Evolutionary conservation across 1,139 yeast species (phyloP), one percentile per base, ranked within the genome.

Genomic region (Suhomyces bolitotheri): DNA sequence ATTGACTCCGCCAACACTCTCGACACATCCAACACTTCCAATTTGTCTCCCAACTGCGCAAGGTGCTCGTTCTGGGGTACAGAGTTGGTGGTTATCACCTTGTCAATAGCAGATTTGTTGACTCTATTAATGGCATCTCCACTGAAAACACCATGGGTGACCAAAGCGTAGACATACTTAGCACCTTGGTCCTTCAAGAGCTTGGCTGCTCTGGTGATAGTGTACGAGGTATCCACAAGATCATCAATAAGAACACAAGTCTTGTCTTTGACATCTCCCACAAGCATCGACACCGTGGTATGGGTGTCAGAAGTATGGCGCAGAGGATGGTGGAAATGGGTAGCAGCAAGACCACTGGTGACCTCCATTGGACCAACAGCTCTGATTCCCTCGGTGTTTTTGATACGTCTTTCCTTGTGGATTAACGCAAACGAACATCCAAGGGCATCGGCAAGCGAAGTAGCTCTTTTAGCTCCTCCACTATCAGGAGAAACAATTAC

Each of bases 381-480:
- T 62, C 62, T 44, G 53, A 52, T 33, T 6, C 32, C 27, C 11
- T 30, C 40, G 8, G 23, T 30, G 25, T 31, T 29, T 22, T 32
- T 71, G 31, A 81, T 78, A 44, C 96, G 73, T 56, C 96, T 75
- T 57, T 94, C 99, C 62, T 94, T 94, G 64, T 94, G 97, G 49
- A 94, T 89, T 58, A 94, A 71, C 0, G 99, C 98, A 69, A 94
- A 90, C 22, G 90, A 76, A 67, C 94, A 78, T 14, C 89, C 92
- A 42, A 94, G 66, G 1, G 86, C 78, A 62, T 92, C 99, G 2
- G 98, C 98, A 44, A 92, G 76, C 1, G 92, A 82, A 1, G 96
- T 86, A 22, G 98, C 97, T 46, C 97, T 71, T 58, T 92, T 92
- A 33, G 97, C 97, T 43, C 97, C 98, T 54, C 97, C 97, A 32